A percentile compares a stretch with the other conserved stretches of the same genome.
Evolutionary conservation across 202 grass and related monocot genomes (phyloP).

Genomic region (Cymbopogon flexuosus): DNA sequence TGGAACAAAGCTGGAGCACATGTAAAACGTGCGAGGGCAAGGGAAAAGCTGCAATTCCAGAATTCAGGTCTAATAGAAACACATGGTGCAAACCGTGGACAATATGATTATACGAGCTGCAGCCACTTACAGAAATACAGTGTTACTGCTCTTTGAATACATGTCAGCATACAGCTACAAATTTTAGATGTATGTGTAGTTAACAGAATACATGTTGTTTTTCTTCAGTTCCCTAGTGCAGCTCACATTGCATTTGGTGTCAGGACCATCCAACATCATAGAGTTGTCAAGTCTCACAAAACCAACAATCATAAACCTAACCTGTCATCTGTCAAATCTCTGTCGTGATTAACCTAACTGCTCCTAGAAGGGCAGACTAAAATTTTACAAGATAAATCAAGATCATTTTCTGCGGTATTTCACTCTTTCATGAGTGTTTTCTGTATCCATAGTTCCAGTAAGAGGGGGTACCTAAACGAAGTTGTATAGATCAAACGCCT

Average conservation of each 20-base stretch:
- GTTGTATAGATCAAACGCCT: not conserved
- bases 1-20: not conserved
- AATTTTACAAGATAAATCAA: conserved; percentile 19
- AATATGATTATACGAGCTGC: not conserved
- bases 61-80: not conserved
- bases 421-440: not conserved
- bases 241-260: not conserved
- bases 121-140: not conserved
- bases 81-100: not conserved
- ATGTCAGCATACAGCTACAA: not conserved
- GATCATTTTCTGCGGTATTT: conserved; percentile 18
- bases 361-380: conserved; percentile 11
- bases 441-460: conserved; percentile 19
- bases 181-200: not conserved
- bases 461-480: conserved; percentile 27
- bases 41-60: not conserved
- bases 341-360: conserved; percentile 2
- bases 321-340: not conserved
- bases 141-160: not conserved
- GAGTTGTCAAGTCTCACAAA: not conserved
- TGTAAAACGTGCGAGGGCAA: not conserved
- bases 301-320: not conserved
- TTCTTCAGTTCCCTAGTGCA: not conserved
- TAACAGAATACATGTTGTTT: not conserved
- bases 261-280: conserved; percentile 8